phyloP scores from a whole-genome alignment of 108 stramenopile species.

The Cyclotella choctawhatcheeana region DNA sequence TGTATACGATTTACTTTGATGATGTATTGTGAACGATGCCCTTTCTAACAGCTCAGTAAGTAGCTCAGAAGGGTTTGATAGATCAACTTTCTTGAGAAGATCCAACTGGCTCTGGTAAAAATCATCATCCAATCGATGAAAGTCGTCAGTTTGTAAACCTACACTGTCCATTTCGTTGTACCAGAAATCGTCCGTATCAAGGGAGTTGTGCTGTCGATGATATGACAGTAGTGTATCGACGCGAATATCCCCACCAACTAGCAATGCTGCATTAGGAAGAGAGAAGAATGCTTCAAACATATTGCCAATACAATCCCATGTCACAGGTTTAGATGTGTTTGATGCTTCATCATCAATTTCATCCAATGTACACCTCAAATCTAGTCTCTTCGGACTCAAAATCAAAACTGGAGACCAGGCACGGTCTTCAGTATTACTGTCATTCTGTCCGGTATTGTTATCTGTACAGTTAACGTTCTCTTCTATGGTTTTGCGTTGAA shows the following conservation, averaged over 20 bases:
- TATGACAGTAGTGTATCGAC: slow-evolving; percentile 53
- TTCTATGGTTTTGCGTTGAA: slow-evolving; percentile 41
- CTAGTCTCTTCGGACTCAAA: slow-evolving; percentile 47
- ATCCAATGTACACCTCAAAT: slow-evolving; percentile 56
- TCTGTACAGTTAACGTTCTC: too few relatives aligned
- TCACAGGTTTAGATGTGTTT: background rate
- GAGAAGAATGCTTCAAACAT: slow-evolving; percentile 67
- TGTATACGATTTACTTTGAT: slow-evolving; percentile 55
- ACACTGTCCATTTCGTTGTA: slow-evolving; percentile 16
- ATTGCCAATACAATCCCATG: slow-evolving; percentile 63
- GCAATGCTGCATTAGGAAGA: slow-evolving; percentile 61
- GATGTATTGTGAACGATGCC: slow-evolving; percentile 55
- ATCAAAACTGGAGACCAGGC: slow-evolving; percentile 60
- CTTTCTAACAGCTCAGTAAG: slow-evolving; percentile 55
- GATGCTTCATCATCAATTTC: background rate
- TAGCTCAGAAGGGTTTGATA: slow-evolving; percentile 32
- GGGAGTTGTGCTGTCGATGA: slow-evolving; percentile 20
- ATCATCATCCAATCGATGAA: slow-evolving; percentile 12
- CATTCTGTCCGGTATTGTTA: too few relatives aligned
- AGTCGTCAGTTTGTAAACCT: slow-evolving; percentile 21
- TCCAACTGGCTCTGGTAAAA: slow-evolving; percentile 22
- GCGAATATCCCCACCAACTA: slow-evolving; percentile 59
- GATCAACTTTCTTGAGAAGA: slow-evolving; percentile 39
- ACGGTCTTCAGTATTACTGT: background rate
- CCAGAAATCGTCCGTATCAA: slow-evolving; percentile 31